Evolutionary conservation across 2,329 filamentous ascomycete genomes (phyloP), one percentile per base, ranked within the genome.

Genomic region (Ceratocystis albifundus): DNA sequence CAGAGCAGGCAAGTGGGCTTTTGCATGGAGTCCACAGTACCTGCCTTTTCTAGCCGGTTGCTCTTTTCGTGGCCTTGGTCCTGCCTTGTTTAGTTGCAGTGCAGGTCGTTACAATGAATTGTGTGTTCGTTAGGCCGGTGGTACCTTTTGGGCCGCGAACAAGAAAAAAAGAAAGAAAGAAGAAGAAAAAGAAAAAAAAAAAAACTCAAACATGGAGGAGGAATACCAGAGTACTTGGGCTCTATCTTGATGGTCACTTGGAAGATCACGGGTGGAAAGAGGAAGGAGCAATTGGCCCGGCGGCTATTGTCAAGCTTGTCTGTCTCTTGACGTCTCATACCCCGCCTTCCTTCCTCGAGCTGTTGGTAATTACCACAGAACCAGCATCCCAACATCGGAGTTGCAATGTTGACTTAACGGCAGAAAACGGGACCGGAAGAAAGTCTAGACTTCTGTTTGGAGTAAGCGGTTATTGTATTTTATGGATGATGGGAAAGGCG

Each of bases 81-180:
- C n/a, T 59, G 25, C 53, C 53, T 30, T 59, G 2, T 59, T 59
- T 59, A 30, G 53, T 30, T 57, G 7, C 22, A 57, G 53, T n/a
- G 53, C 53, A 28, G 53, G 10, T 4, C 6, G n/a, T 5, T 32
- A 28, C 53, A 30, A 28, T n/a, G n/a, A n/a, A n/a, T n/a, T 25
- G 25, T 30, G 53, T 30, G 15, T 30, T 22, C 15, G 53, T 30
- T 32, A 28, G 25, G 28, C 32, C n/a, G 53, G 8, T 32, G 53
- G 8, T 17, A 30, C n/a, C 17, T 30, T 15, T 59, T 32, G 53
- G 53, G 53, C 36, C 36, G 53, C 28, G 20, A 53, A 15, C 46
- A 53, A 25, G n/a, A 15, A 53, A 25, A 5, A 5, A 25, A 4
- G 48, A 10, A 22, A 22, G 48, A 10, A n/a, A 25, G 25, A 25